Conservation (phyloP, 176 grass and related monocot genomes). For the Musa acuminata region DNA sequence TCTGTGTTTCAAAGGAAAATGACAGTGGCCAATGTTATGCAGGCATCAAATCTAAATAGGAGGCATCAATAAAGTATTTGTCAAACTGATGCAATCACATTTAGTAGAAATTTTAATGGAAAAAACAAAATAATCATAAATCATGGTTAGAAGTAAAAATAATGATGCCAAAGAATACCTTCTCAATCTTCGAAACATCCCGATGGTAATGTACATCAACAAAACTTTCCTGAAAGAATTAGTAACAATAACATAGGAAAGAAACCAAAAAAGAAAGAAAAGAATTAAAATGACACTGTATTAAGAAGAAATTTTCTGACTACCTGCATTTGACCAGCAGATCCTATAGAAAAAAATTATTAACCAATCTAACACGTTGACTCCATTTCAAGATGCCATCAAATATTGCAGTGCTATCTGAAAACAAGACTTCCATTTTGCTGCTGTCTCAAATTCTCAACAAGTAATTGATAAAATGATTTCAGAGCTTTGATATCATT, state of each 20-base stretch:
- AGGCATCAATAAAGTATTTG: not conserved
- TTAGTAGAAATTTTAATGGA: not conserved
- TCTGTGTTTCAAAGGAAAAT: too few species aligned
- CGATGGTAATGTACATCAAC: not conserved
- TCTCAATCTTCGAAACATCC: not conserved
- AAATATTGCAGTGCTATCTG: constrained; percentile 58
- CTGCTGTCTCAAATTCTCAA: constrained; percentile 80
- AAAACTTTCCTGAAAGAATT: constrained; percentile 1
- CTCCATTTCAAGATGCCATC: not conserved
- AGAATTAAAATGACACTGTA: not conserved
- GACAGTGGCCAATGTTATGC: too few species aligned
- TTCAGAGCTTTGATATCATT: constrained; percentile 76
- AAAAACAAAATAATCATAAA: not conserved
- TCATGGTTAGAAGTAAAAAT: not conserved
- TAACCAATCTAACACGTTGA: not conserved
- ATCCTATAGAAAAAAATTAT: not conserved
- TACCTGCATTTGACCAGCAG: not conserved
- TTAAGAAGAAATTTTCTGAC: not conserved
- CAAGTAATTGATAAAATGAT: constrained; percentile 77
- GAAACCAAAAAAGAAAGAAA: not conserved
- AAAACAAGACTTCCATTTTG: constrained; percentile 89
- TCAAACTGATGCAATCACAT: too few species aligned
- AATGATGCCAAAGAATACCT: not conserved
- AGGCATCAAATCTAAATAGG: not conserved
- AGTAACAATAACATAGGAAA: not conserved